Conservation (phyloP, 2,329 filamentous ascomycete species). For the Thelonectria blattea region DNA sequence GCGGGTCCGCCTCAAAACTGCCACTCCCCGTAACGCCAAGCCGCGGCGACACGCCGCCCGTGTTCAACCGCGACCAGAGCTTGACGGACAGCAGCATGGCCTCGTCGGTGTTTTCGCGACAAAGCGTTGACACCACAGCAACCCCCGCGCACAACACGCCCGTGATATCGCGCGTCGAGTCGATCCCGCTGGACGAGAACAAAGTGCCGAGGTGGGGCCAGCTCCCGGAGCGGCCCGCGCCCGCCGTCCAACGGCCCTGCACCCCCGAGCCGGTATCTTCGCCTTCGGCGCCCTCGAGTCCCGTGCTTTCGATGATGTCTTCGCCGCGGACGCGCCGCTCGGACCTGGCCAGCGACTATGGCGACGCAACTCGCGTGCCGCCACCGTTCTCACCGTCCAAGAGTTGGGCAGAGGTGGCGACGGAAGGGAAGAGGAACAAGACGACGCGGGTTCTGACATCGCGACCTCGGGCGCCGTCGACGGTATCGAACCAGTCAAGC, state of each 20-base stretch:
- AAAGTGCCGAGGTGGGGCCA: slow-evolving; percentile 34
- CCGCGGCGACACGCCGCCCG: slow-evolving; percentile 44
- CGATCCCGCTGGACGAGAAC: slow-evolving; percentile 20
- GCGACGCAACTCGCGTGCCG: slow-evolving; percentile 36
- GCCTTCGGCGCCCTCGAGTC: slow-evolving; percentile 31
- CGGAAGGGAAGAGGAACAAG: slow-evolving; percentile 30
- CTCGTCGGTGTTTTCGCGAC: slow-evolving; percentile 49
- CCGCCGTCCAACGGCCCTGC: slow-evolving; percentile 7
- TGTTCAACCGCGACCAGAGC: slow-evolving; percentile 44
- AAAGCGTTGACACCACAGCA: slow-evolving; percentile 43
- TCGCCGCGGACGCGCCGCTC: slow-evolving; percentile 39
- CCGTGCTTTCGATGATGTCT: slow-evolving; percentile 39
- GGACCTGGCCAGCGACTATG: slow-evolving; percentile 27
- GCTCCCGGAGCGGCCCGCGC: slow-evolving; percentile 26
- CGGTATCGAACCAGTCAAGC: slow-evolving; percentile 22
- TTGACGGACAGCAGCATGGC: slow-evolving; percentile 52
- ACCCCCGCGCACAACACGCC: slow-evolving; percentile 43
- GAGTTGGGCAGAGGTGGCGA: slow-evolving; percentile 51
- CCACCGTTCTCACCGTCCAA: slow-evolving; percentile 44
- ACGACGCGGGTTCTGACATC: slow-evolving; percentile 11
- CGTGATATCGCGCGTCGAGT: slow-evolving; percentile 27
- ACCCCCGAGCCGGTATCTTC: slow-evolving; percentile 26
- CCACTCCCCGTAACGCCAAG: slow-evolving; percentile 48
- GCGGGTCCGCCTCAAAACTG: slow-evolving; percentile 47
- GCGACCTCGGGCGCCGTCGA: slow-evolving; percentile 30